Base-by-base conservation (phyloP, 2,329 filamentous ascomycete species). In the Herpotrichia juniperi region DNA sequence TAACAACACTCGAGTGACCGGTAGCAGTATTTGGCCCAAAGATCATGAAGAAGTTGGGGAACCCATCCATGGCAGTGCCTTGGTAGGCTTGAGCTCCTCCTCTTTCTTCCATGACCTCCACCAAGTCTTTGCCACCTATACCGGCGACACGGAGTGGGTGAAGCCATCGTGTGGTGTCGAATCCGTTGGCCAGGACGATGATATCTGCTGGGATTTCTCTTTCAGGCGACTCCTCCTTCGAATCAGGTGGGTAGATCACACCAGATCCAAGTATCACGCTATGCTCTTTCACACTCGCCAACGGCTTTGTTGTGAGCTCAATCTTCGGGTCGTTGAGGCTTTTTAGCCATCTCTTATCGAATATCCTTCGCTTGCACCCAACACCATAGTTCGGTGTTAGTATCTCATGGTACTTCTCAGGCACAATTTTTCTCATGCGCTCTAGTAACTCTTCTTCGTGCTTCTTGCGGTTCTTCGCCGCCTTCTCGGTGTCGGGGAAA, bases 1-100 rank as follows among this genome's bases (percentile, higher is more conserved):
- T 77, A 40, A 87, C 79, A 9, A 85, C 81, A 11, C 80, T 83
- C 0, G 78, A 82, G 66, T 89, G 85, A 0, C 86, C 86, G 0
- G 85, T 88, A 0, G 76, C 77, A 0, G 83, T 81, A 62, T 89
- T 89, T 0, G 86, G 86, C 0, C 86, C 85, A 34, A 86, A 79
- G 0, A 87, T 69, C 50, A 87, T 76, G 71, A 88, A 87, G 61
- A 87, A 84, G 62, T 88, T 88, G 2, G 86, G 86, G 61, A 87
- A 87, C 0, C 81, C 81, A 56, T 82, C 81, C 68, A 87, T 73
- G 1, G 80, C 78, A 1, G 80, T 80, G 19, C 80, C 81, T 48
- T 84, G 80, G 63, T 89, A 89, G 0, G 85, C 86, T 54, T 82
- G 83, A 0, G 83, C 74, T 0, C 86, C 86, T n/a, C 83, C 84